Percentiles rank a stretch among this genome's conserved stretches.
Conservation (phyloP, 139 green algal species). For the Desmodesmus armatus region DNA sequence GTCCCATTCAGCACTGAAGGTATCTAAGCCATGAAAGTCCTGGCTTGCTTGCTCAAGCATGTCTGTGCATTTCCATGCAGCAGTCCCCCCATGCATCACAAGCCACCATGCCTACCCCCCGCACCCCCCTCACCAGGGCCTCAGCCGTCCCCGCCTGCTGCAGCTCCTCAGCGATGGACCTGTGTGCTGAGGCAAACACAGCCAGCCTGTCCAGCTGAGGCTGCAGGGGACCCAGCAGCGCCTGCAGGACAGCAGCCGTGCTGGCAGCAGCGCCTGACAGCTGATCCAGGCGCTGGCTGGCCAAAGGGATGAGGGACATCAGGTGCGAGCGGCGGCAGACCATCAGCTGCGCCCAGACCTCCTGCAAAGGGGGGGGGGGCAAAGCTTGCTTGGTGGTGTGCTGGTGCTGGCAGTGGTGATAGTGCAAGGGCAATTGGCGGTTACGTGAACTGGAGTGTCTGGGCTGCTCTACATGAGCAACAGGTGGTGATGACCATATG, state of each 20-base stretch:
- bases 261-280: neutral
- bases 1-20: neutral
- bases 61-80: neutral
- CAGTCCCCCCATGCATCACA: neutral
- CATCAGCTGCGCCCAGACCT: conserved; percentile 2
- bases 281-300: conserved; percentile 13
- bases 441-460: neutral
- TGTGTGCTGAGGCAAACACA: conserved; percentile 10
- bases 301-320: conserved; percentile 23
- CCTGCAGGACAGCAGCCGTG: neutral
- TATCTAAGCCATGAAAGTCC: neutral
- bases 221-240: neutral
- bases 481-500: neutral
- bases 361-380: neutral
- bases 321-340: conserved; percentile 13
- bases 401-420: too few species aligned
- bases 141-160: neutral
- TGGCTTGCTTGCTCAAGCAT: neutral
- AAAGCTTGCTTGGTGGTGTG: neutral
- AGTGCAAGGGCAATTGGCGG: neutral
- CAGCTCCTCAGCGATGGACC: conserved; percentile 20
- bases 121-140: neutral
- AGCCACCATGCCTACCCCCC: neutral
- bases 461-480: too few species aligned
- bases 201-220: neutral